Evolutionary conservation across 106 monocot species (phyloP).

Genomic region (Chionographis japonica): DNA sequence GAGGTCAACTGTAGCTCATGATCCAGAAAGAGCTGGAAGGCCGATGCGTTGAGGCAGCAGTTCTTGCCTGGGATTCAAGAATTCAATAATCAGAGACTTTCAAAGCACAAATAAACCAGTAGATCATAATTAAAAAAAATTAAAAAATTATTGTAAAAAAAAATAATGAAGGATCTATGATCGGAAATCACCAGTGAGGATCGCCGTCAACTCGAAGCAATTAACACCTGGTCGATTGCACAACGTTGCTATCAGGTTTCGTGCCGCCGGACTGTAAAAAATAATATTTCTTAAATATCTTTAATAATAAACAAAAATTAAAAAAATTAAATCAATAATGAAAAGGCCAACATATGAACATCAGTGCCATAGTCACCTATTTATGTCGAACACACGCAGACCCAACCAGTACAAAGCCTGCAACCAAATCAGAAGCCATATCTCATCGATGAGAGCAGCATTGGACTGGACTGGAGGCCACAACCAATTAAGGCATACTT

Average conservation of each 20-base stretch:
- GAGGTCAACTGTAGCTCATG: constrained; percentile 53
- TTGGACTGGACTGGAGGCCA: too few species aligned
- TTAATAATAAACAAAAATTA: not conserved
- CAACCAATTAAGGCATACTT: too few species aligned
- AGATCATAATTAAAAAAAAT: too few species aligned
- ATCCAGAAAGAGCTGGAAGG: constrained; percentile 29
- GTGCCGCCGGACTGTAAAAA: constrained; percentile 16
- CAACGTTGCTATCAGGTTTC: constrained; percentile 11
- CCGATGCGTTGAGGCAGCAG: constrained; percentile 58
- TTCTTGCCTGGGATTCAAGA: constrained; percentile 18
- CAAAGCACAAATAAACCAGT: too few species aligned
- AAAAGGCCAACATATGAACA: too few species aligned
- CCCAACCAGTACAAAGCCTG: too few species aligned
- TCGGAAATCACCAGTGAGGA: constrained; percentile 24
- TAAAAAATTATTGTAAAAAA: too few species aligned
- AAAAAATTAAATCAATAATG: too few species aligned
- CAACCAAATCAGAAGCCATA: too few species aligned
- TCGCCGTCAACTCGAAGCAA: constrained; percentile 38
- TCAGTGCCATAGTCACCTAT: too few species aligned
- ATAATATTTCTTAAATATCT: not conserved
- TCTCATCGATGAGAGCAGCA: too few species aligned
- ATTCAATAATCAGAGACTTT: not conserved
- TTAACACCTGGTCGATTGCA: constrained; percentile 25
- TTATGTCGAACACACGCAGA: too few species aligned
- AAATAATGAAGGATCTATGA: not conserved